Conservation (phyloP, 306 rosid species). For the Datisca glomerata region DNA sequence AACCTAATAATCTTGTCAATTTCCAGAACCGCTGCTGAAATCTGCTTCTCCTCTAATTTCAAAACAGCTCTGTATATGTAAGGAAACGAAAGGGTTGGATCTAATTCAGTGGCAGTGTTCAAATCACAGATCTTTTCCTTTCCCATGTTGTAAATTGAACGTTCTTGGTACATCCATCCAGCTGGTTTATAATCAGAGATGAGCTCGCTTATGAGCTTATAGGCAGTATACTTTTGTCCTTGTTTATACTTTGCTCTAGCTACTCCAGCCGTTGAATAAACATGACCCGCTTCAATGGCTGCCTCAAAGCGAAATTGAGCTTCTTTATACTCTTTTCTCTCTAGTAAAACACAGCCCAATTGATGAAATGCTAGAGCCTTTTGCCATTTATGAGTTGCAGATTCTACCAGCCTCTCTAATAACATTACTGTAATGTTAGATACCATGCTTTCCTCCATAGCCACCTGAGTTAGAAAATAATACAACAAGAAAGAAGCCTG, state of each 20-base stretch:
- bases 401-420: constrained; percentile 67
- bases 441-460: constrained; percentile 81
- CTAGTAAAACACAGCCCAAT: constrained; percentile 71
- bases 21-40: constrained; percentile 52
- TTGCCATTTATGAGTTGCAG: constrained; percentile 60
- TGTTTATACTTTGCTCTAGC: constrained; percentile 77
- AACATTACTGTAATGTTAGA: constrained; percentile 80
- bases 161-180: constrained; percentile 95
- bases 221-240: constrained; percentile 67
- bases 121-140: constrained; percentile 73
- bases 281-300: constrained; percentile 64
- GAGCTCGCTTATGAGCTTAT: constrained; percentile 62
- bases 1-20: constrained; percentile 62
- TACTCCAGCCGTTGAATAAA: constrained; percentile 60
- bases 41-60: constrained; percentile 43
- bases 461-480: constrained; percentile 60
- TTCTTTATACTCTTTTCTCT: constrained; percentile 73
- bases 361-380: constrained; percentile 69
- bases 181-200: constrained; percentile 48
- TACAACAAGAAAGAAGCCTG: constrained; percentile 64
- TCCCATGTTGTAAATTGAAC: constrained; percentile 64
- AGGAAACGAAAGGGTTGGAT: constrained; percentile 73
- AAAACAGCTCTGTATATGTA: constrained; percentile 66
- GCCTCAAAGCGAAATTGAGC: constrained; percentile 59
- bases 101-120: constrained; percentile 56